Conservation (phyloP, 371 early-diverging fungal species). For the Mucor racemosus region DNA sequence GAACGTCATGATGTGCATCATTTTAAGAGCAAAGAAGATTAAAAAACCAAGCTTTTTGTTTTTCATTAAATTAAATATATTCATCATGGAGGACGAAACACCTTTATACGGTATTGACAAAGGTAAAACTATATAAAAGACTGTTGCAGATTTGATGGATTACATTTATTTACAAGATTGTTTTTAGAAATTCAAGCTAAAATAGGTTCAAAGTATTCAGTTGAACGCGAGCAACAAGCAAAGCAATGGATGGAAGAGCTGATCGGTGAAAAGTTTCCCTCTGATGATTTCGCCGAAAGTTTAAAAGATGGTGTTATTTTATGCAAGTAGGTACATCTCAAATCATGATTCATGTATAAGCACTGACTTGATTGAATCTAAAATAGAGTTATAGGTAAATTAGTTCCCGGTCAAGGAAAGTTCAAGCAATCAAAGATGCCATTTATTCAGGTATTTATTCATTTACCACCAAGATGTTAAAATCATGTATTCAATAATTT, state of each 20-base stretch:
- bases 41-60: not conserved
- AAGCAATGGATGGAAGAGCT: conserved; percentile 70
- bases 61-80: not conserved
- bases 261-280: conserved; percentile 56
- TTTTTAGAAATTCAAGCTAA: conserved; percentile 58
- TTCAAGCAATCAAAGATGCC: conserved; percentile 73
- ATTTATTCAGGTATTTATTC: conserved; percentile 73
- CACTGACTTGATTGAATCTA: too few species aligned
- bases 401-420: conserved; percentile 65
- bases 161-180: not conserved
- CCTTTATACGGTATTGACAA: conserved; percentile 28
- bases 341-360: not conserved
- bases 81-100: conserved; percentile 24
- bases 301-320: conserved; percentile 86
- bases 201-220: conserved; percentile 62
- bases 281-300: conserved; percentile 64
- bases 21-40: not conserved
- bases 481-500: too few species aligned
- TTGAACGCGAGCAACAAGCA: conserved; percentile 62
- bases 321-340: conserved; percentile 64
- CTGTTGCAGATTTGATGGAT: too few species aligned
- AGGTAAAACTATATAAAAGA: not conserved
- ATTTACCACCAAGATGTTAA: too few species aligned
- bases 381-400: conserved; percentile 61
- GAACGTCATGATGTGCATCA: conserved; percentile 1